Base-by-base conservation (phyloP, 2,329 filamentous ascomycete species). In the Periconia sp. region DNA sequence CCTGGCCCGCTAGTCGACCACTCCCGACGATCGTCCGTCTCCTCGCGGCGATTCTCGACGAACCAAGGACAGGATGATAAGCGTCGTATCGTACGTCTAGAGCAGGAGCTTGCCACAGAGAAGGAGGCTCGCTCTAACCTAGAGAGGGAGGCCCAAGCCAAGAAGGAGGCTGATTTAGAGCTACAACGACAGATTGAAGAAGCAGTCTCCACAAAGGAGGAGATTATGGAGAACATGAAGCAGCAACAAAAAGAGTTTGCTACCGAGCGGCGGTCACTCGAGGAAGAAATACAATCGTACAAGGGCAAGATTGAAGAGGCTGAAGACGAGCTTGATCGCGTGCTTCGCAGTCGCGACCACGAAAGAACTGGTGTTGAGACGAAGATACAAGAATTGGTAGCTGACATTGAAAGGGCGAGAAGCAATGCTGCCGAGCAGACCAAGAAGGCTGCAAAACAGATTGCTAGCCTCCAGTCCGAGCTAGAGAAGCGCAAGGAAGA, bases 171-270 rank as follows among this genome's bases (percentile, higher is more conserved):
- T 54, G 82, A 82, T 63, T 80, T 75, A 56, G 79, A 83, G 57
- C 82, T 81, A 62, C 85, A 80, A 73, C 81, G 76, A 60, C 86
- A 85, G 58, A 81, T 96, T 48, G 84, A 94, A 51, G 92, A 97
- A 68, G 89, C 84, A 5, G 89, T 94, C 57, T 92, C 89, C 3
- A 96, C 88, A 1, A 99, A 99, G 69, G 88, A 88, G 57, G 94
- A 97, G 68, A 82, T 99, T 8, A 84, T 99, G 72, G 87, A 89
- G 53, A 99, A 99, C 62, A 89, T 99, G 74, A 91, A 97, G 63
- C 87, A 92, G 10, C 82, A 95, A 53, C 90, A 96, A 69, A 84
- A 84, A 18, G 94, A 97, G 61, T 96, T 96, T 56, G 78, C 88
- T 24, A 84, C 86, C 36, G 92, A 97, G 69, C 84, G 94, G 26